Base-by-base conservation (phyloP, 306 rosid species). In the Potentilla sterilis region DNA sequence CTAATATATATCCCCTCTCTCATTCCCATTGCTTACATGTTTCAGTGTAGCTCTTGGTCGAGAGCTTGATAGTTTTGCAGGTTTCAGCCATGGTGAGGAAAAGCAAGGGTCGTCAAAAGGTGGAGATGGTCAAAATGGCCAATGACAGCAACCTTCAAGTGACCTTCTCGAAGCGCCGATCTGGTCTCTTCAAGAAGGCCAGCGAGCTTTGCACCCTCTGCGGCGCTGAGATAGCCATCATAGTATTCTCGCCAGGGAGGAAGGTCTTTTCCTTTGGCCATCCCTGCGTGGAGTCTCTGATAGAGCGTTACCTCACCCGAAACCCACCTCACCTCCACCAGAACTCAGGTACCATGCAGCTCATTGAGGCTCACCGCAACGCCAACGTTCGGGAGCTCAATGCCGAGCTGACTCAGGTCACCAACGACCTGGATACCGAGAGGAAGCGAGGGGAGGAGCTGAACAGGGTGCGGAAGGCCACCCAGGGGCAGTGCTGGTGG, bases 231-330 rank as follows among this genome's bases (percentile, higher is more conserved):
- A 57, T 89, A 5, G 91, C 82, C 63, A 74, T 87, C 55, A 67
- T 89, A 0, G 89, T 87, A 18, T 89, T 89, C 81, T 89, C 93
- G 0, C 89, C 91, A 0, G 91, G 89, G 0, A 77, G 68, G 70
- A 89, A 82, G 67, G 89, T 85, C 6, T 89, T 81, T 82, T 89
- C 94, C 44, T 87, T 87, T 8, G 91, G 91, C 44, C 91, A 89
- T 59, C 91, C 89, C 0, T 21, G 83, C 1, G 88, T 87, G 8
- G 81, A 87, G 11, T 9, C 62, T 2, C 77, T 89, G 4, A 63
- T 81, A 0, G 76, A 80, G 2, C 73, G 85, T 28, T 85, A 67
- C 78, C 72, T 83, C 0, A 42, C 77, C 47, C 41, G 61, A 24
- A 85, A 80, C 61, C 75, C 86, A 0, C 70, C 82, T 10, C 10